A percentile compares a stretch with the other conserved stretches of the same genome.
phyloP scores from a whole-genome alignment of 495 filamentous ascomycete species.

The Chaetomium cochliodes region DNA sequence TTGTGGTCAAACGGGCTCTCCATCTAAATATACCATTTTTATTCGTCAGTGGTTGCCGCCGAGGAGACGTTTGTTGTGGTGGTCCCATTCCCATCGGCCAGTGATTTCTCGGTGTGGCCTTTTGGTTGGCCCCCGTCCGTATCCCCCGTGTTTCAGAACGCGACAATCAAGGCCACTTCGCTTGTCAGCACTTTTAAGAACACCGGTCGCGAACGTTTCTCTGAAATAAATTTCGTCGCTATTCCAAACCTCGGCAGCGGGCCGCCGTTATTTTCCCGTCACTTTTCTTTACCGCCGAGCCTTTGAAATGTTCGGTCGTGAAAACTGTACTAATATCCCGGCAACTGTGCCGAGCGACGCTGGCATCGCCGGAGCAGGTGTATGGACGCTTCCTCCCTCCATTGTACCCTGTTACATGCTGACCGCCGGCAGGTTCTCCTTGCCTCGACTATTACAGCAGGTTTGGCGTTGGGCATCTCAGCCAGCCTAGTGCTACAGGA shows the following conservation, averaged over 20 bases:
- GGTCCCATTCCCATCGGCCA: neutral
- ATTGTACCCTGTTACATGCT: neutral
- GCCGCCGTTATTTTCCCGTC: slow-evolving; percentile 1
- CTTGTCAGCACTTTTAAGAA: neutral
- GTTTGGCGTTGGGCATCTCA: slow-evolving; percentile 45
- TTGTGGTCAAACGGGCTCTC: no score
- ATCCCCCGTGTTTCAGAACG: neutral
- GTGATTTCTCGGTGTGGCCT: neutral
- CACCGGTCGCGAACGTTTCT: no score
- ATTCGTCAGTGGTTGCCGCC: neutral
- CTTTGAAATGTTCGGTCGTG: slow-evolving; percentile 26
- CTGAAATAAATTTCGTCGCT: no score
- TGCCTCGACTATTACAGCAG: slow-evolving; percentile 58
- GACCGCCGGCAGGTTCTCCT: slow-evolving; percentile 49
- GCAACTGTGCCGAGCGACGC: slow-evolving; percentile 48
- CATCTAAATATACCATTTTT: neutral
- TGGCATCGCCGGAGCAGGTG: slow-evolving; percentile 57
- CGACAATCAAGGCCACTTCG: neutral
- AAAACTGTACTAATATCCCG: slow-evolving; percentile 51
- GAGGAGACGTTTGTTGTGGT: neutral
- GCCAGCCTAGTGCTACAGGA: slow-evolving; percentile 51
- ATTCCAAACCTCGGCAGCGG: neutral
- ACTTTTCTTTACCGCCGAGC: neutral
- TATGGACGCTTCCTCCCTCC: slow-evolving; percentile 33
- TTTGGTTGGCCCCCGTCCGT: neutral